Evolutionary conservation across 164 flowering plant genomes (phyloP).

Genomic region (Nymphaea colorata): DNA sequence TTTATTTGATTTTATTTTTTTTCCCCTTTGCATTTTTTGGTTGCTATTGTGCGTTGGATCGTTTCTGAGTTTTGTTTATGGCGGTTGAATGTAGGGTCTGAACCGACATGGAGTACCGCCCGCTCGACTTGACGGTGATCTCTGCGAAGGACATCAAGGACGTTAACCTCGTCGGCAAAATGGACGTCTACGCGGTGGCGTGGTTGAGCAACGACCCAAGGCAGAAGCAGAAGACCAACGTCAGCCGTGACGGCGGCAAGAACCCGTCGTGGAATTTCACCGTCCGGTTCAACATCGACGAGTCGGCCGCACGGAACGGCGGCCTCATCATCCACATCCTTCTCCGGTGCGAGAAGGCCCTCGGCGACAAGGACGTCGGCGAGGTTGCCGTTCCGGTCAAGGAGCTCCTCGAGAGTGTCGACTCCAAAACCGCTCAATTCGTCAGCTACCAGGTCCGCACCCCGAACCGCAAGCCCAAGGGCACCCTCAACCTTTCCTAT

Average conservation of each 20-base stretch:
- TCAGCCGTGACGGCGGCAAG: slow-evolving; percentile 28
- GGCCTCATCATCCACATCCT: slow-evolving; percentile 21
- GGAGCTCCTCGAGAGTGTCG: slow-evolving; percentile 33
- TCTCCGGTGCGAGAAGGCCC: slow-evolving; percentile 25
- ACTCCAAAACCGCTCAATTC: slow-evolving; percentile 10
- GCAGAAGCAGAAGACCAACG: slow-evolving; percentile 15
- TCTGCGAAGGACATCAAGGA: slow-evolving; percentile 27
- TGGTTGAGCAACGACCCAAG: slow-evolving; percentile 16
- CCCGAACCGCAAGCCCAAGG: slow-evolving; percentile 46
- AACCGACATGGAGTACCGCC: slow-evolving; percentile 19
- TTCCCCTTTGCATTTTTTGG: background rate
- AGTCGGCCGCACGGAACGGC: slow-evolving; percentile 17
- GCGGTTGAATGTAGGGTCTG: background rate
- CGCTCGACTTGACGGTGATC: slow-evolving; percentile 22
- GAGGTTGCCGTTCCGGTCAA: slow-evolving; percentile 48
- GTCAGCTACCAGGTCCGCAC: slow-evolving; percentile 44
- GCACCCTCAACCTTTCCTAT: slow-evolving; percentile 42
- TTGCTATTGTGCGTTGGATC: too few species aligned
- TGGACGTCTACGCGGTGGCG: slow-evolving; percentile 26
- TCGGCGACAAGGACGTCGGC: slow-evolving; percentile 52
- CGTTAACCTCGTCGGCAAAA: slow-evolving; percentile 22
- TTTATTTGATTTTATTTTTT: background rate
- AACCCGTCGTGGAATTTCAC: slow-evolving; percentile 46
- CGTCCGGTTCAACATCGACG: slow-evolving; percentile 37
- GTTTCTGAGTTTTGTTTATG: background rate